A percentile compares a stretch with the other conserved stretches of the same genome.
phyloP scores from a whole-genome alignment of 129 eudicot species.

The Gnaphalium uliginosum region DNA sequence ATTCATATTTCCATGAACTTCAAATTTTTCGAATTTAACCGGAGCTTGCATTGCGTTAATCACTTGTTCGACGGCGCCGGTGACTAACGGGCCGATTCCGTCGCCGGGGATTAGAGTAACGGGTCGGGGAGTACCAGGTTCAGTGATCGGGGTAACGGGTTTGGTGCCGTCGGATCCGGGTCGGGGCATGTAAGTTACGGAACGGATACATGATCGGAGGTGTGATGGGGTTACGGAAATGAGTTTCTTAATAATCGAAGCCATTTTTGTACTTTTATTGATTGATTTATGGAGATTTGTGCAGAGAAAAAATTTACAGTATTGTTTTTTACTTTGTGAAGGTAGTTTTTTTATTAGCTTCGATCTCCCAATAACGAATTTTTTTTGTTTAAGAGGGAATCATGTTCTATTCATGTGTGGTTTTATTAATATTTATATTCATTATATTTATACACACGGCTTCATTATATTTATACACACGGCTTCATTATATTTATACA shows the following conservation, averaged over 20 bases:
- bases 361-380: too few species aligned
- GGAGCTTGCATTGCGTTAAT: slow-evolving; percentile 78
- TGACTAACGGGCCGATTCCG: slow-evolving; percentile 80
- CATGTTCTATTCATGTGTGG: too few species aligned
- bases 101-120: slow-evolving; percentile 86
- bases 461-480: too few species aligned
- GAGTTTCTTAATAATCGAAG: slow-evolving; percentile 39
- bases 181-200: slow-evolving; percentile 52
- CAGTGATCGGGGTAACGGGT: slow-evolving; percentile 62
- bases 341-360: background rate
- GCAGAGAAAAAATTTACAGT: background rate
- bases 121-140: slow-evolving; percentile 52
- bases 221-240: slow-evolving; percentile 22
- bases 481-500: too few species aligned
- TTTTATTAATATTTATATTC: too few species aligned
- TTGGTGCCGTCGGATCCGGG: slow-evolving; percentile 55
- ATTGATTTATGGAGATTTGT: slow-evolving; percentile 5
- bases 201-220: slow-evolving; percentile 33
- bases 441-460: too few species aligned
- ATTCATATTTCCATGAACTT: slow-evolving; percentile 72
- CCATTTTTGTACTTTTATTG: slow-evolving; percentile 29
- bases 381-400: too few species aligned
- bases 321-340: background rate
- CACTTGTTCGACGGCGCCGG: slow-evolving; percentile 79
- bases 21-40: slow-evolving; percentile 59